Evolutionary conservation across 2,329 filamentous ascomycete species (phyloP).

Genomic region (Pestalotiopsis fici): DNA sequence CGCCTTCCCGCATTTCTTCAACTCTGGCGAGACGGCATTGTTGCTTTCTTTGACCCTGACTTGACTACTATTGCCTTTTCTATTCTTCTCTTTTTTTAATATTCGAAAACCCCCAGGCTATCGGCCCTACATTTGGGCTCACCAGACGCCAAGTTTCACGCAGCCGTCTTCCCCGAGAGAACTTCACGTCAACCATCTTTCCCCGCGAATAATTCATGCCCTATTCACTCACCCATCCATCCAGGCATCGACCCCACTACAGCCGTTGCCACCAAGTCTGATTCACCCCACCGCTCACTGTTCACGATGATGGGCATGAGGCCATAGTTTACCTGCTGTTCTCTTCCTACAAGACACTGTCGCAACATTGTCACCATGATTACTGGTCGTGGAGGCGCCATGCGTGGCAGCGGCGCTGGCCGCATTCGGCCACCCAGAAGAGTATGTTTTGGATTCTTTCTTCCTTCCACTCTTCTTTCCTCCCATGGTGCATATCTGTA

Average conservation of each 20-base stretch:
- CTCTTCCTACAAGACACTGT: not conserved
- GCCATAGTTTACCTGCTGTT: not conserved
- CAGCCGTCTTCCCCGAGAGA: too few relatives aligned
- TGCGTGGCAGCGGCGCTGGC: constrained; percentile 25
- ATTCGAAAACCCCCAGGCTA: not conserved
- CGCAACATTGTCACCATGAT: constrained; percentile 24
- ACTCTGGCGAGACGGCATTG: not conserved
- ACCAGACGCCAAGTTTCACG: too few relatives aligned
- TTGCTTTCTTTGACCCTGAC: not conserved
- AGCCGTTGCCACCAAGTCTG: not conserved
- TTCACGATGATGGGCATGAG: not conserved
- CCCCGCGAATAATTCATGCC: not conserved
- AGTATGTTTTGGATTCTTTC: constrained; percentile 20
- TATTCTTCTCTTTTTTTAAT: not conserved
- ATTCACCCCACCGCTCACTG: not conserved
- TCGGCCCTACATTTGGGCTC: not conserved
- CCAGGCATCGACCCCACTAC: not conserved
- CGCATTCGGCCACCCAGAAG: constrained; percentile 32
- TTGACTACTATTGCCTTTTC: not conserved
- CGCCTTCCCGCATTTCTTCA: not conserved
- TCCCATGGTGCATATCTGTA: not conserved
- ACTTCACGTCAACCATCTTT: too few relatives aligned
- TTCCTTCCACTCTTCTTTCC: not conserved
- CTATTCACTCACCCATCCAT: not conserved
- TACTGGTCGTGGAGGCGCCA: constrained; percentile 30